Evolutionary conservation across 2,329 filamentous ascomycete species (phyloP).

Genomic region (Aspergillus hortae): DNA sequence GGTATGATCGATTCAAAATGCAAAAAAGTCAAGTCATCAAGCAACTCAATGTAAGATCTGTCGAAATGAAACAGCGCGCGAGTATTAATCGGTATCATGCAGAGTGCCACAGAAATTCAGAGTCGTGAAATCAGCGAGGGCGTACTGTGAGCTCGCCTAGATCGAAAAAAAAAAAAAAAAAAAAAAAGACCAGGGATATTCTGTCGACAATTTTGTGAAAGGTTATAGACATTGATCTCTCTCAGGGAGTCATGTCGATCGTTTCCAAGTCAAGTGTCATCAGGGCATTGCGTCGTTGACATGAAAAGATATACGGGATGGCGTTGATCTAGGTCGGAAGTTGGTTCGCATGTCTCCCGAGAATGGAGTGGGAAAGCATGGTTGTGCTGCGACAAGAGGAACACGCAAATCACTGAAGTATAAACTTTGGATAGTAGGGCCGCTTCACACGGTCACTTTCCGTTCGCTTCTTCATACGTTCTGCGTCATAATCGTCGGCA

Average conservation of each 20-base stretch:
- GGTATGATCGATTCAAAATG: background rate
- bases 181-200: too few relatives aligned
- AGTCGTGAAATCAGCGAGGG: too few relatives aligned
- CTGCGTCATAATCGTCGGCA: conserved; percentile 77
- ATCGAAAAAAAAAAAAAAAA: too few relatives aligned
- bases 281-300: conserved; percentile 11
- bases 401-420: conserved; percentile 21
- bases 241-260: conserved; percentile 1
- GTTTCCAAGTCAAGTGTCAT: conserved; percentile 7
- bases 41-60: too few relatives aligned
- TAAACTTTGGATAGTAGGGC: conserved; percentile 30
- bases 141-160: too few relatives aligned
- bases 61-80: too few relatives aligned
- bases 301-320: background rate
- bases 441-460: conserved; percentile 33
- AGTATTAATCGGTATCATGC: too few relatives aligned
- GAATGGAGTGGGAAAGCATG: background rate
- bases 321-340: background rate
- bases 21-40: background rate
- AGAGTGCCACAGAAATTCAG: too few relatives aligned
- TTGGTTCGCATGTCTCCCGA: background rate
- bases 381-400: background rate
- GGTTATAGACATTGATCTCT: background rate
- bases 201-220: too few relatives aligned
- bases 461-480: conserved; percentile 56